Percentiles rank a stretch among this genome's conserved stretches.
Conservation (phyloP, 2,329 filamentous ascomycete species). For the Seiridium cupressi region DNA sequence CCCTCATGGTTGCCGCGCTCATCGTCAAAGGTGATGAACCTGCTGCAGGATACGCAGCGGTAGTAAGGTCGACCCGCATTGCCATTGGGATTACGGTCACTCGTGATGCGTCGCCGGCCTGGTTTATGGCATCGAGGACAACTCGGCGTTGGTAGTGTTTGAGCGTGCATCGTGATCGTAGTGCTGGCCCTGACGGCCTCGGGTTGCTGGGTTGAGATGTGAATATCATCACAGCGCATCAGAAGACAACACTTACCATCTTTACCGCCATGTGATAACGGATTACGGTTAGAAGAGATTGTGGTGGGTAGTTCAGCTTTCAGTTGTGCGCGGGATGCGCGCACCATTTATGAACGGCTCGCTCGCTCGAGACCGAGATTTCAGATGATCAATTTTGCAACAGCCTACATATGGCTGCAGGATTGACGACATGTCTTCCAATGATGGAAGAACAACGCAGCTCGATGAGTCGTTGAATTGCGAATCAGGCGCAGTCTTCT, state of each 20-base stretch:
- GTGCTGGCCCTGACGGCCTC: neutral
- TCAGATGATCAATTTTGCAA: too few species aligned
- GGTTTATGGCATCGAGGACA: neutral
- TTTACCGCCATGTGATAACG: too few species aligned
- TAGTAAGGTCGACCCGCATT: constrained; percentile 2
- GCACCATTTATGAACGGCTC: too few species aligned
- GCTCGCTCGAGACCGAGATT: too few species aligned
- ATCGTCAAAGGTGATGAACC: neutral
- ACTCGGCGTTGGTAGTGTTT: neutral
- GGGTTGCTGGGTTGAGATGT: neutral
- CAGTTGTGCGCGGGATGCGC: too few species aligned
- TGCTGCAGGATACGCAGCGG: neutral
- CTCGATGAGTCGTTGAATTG: neutral
- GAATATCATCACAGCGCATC: neutral
- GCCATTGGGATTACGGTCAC: neutral
- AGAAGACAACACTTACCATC: too few species aligned
- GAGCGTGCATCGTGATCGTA: neutral
- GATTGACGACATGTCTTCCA: too few species aligned
- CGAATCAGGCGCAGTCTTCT: neutral
- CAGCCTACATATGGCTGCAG: too few species aligned
- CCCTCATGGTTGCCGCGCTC: neutral
- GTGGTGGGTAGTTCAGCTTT: too few species aligned
- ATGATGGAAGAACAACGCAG: too few species aligned
- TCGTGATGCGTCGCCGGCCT: neutral
- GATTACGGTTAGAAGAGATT: too few species aligned